These are phyloP conservation scores for Diplotaxis tenuifolia DNA, from an alignment of 345 rosid genomes.

Conservation along the genomic window DNA sequence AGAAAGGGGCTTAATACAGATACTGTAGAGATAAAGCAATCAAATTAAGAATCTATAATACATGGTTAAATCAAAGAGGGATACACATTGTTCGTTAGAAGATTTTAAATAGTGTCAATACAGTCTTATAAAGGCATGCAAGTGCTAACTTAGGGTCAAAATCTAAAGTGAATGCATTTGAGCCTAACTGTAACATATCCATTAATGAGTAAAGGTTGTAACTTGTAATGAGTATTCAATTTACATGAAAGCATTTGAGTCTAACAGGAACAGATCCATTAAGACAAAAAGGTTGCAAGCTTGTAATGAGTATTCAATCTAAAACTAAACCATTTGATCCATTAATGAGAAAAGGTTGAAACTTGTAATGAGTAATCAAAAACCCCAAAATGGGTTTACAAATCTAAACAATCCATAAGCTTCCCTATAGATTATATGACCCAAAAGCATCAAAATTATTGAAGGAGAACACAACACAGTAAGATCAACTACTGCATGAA, in stretches of 20 bases:
- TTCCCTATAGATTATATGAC: constrained; percentile 1
- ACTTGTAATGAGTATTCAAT: no score
- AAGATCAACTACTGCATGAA: neutral
- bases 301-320: no score
- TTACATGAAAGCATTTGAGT: neutral
- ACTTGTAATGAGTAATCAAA: neutral
- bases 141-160: neutral
- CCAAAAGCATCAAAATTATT: neutral
- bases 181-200: neutral
- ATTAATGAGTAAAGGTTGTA: neutral
- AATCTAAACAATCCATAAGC: constrained; percentile 1
- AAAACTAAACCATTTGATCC: no score
- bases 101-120: neutral
- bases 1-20: no score
- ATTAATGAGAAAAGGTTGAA: neutral
- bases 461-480: no score
- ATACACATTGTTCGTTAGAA: no score
- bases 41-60: neutral
- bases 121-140: neutral
- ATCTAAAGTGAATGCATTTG: neutral
- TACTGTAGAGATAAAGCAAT: neutral
- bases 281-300: no score
- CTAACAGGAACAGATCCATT: neutral
- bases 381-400: neutral
- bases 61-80: constrained; percentile 6